Conservation (phyloP, 2,329 filamentous ascomycete genomes). For the Verticillium tricorpus region DNA sequence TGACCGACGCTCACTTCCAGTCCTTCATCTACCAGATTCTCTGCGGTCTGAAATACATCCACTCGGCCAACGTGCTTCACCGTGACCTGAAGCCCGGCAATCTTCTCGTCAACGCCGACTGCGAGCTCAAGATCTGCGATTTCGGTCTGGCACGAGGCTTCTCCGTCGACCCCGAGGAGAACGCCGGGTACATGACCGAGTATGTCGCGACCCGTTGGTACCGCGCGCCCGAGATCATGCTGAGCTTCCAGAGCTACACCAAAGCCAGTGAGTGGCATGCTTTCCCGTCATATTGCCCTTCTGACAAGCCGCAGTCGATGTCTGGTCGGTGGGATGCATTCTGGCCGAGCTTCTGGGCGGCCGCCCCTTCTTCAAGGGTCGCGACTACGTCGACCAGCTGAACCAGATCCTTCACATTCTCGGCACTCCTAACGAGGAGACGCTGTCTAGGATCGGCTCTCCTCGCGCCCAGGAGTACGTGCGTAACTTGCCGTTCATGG, state of each 20-base stretch:
- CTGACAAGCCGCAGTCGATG: slow-evolving; percentile 66
- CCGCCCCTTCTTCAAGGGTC: slow-evolving; percentile 97
- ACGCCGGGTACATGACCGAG: slow-evolving; percentile 99
- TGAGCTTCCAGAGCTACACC: slow-evolving; percentile 99
- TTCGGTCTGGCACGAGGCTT: slow-evolving; percentile 96
- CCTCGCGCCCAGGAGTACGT: slow-evolving; percentile 97
- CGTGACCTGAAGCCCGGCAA: slow-evolving; percentile 97
- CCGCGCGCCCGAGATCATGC: slow-evolving; percentile 93
- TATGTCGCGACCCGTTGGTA: slow-evolving; percentile 98
- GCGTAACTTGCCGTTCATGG: slow-evolving; percentile 90
- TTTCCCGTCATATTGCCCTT: slow-evolving; percentile 40
- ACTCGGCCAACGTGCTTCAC: slow-evolving; percentile 96
- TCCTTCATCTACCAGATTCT: slow-evolving; percentile 99
- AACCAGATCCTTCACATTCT: slow-evolving; percentile 99
- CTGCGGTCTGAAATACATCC: slow-evolving; percentile 97
- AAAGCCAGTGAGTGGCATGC: slow-evolving; percentile 74
- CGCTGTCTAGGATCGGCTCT: slow-evolving; percentile 86
- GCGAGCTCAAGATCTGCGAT: slow-evolving; percentile 98
- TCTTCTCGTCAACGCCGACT: slow-evolving; percentile 95
- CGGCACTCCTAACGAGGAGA: slow-evolving; percentile 94
- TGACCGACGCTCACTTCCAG: slow-evolving; percentile 98
- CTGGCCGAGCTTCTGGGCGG: slow-evolving; percentile 93
- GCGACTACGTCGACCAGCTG: slow-evolving; percentile 98
- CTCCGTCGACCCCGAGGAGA: slow-evolving; percentile 95
- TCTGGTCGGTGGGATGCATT: slow-evolving; percentile 98